Conservation (phyloP, 345 rosid genomes). For the Salix brachista region DNA sequence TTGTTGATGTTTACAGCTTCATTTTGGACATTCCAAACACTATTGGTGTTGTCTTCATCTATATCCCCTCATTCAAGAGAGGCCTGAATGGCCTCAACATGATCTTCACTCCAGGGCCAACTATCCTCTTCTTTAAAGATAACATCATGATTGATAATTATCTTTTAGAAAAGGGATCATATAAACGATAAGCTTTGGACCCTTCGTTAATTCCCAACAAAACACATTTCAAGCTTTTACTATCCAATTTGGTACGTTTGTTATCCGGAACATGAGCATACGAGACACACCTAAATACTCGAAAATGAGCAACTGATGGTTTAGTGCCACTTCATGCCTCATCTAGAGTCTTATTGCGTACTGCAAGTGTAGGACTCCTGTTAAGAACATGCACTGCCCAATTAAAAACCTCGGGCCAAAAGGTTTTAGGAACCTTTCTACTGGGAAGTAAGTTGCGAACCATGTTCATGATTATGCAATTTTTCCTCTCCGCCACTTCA, state of each 20-base stretch:
- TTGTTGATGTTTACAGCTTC: too few species aligned
- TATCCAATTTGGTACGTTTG: neutral
- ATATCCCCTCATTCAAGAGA: neutral
- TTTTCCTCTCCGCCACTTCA: too few species aligned
- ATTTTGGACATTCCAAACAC: too few species aligned
- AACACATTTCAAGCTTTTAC: neutral
- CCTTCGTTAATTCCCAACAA: neutral
- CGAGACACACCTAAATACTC: neutral
- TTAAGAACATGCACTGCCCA: neutral
- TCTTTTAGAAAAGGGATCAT: neutral
- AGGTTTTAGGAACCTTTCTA: neutral
- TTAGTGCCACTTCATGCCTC: neutral
- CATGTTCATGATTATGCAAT: too few species aligned
- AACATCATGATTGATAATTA: neutral
- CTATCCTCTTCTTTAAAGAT: neutral
- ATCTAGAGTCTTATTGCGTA: neutral
- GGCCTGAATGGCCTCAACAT: too few species aligned
- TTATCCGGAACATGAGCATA: neutral
- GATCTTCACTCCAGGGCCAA: neutral
- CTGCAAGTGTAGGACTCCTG: neutral
- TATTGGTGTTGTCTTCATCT: too few species aligned
- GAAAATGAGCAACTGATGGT: neutral
- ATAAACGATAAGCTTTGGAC: neutral
- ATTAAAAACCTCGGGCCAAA: neutral
- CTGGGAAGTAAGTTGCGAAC: neutral